Percentiles rank a stretch among this genome's conserved stretches.
Evolutionary conservation across 1,284 basidiomycete species (phyloP).

Genomic region (Cryptococcus sp.): DNA sequence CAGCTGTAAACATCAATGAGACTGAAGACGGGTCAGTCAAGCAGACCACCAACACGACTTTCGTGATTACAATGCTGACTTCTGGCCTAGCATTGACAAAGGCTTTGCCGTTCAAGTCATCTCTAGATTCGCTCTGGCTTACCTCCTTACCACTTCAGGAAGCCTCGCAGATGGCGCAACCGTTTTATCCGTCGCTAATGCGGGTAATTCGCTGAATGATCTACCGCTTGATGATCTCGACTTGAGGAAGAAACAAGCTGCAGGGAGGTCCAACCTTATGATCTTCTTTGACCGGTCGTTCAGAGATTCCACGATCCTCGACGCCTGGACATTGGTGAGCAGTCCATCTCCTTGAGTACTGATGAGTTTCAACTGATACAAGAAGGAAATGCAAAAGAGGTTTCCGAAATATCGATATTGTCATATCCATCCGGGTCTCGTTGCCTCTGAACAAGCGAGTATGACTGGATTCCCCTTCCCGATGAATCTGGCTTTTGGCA

Average conservation of each 20-base stretch:
- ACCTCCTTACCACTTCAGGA: conserved; percentile 2
- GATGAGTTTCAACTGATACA: neutral
- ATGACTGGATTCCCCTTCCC: conserved; percentile 9
- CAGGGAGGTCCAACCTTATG: neutral
- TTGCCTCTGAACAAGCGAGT: conserved; percentile 7
- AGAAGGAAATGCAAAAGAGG: conserved; percentile 7
- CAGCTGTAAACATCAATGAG: neutral
- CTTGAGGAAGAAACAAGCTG: conserved; percentile 4
- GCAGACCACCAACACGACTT: neutral
- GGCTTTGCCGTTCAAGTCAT: conserved; percentile 11
- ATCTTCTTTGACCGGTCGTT: conserved; percentile 11
- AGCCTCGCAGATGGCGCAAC: conserved; percentile 2
- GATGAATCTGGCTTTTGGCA: neutral
- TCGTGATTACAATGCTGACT: neutral
- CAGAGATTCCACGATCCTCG: conserved; percentile 16
- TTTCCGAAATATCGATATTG: conserved; percentile 12
- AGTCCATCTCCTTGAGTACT: neutral
- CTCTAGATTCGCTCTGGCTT: conserved; percentile 14
- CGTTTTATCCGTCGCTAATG: conserved; percentile 13
- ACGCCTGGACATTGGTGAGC: conserved; percentile 3
- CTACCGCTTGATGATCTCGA: conserved; percentile 13
- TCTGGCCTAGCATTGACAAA: conserved; percentile 1
- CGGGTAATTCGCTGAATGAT: conserved; percentile 7
- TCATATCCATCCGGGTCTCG: conserved; percentile 12
- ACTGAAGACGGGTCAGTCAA: conserved; percentile 13